Conservation (phyloP, 2,329 filamentous ascomycete genomes). For the Nannizzia gypsea region DNA sequence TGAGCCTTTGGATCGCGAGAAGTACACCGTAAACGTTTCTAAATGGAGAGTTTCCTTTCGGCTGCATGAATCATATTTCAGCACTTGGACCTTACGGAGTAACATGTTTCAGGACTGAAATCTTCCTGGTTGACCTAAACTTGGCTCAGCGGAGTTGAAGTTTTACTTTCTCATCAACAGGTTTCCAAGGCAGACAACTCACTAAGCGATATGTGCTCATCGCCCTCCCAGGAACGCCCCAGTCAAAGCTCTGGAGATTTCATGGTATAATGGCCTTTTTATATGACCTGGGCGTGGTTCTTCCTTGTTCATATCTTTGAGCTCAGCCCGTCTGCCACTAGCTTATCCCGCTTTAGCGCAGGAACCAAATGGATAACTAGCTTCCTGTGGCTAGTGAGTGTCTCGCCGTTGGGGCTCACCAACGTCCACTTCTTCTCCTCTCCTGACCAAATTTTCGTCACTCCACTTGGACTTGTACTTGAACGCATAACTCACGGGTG, state of each 20-base stretch:
- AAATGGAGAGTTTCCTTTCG: not conserved
- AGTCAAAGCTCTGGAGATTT: too few species aligned
- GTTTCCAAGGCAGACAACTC: not conserved
- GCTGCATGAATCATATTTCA: not conserved
- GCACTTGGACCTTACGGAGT: not conserved
- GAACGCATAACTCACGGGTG: not conserved
- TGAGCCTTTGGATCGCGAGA: not conserved
- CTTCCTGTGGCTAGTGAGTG: not conserved
- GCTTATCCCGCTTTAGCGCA: not conserved
- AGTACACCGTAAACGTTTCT: not conserved
- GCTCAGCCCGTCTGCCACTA: not conserved
- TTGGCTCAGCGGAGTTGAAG: not conserved
- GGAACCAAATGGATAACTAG: not conserved
- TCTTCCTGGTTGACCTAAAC: not conserved
- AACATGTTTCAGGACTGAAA: not conserved
- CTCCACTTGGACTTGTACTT: not conserved
- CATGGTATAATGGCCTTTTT: not conserved
- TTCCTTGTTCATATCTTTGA: not conserved
- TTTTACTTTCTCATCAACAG: not conserved
- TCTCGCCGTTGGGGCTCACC: not conserved
- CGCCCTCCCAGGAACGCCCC: not conserved
- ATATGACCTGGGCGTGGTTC: not conserved
- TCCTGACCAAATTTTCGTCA: not conserved
- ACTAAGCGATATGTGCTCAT: not conserved
- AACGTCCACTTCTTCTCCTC: not conserved